Conservation (phyloP, 2,329 filamentous ascomycete genomes). For the Thermoascus crustaceus region DNA sequence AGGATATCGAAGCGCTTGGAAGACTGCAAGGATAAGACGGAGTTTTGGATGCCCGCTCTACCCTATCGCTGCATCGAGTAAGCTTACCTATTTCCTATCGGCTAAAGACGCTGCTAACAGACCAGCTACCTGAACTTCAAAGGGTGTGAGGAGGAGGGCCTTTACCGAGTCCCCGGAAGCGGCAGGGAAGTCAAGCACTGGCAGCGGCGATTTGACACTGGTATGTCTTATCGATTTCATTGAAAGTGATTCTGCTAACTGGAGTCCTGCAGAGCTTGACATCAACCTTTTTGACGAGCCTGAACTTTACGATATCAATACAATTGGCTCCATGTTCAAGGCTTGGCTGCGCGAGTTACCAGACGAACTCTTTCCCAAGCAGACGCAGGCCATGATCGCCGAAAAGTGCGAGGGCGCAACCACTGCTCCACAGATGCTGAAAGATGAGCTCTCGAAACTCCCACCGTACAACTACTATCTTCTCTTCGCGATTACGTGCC, state of each 20-base stretch:
- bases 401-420: conserved; percentile 72
- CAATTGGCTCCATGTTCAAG: conserved; percentile 92
- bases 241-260: conserved; percentile 5
- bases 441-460: conserved; percentile 88
- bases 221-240: conserved; percentile 34
- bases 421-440: conserved; percentile 72
- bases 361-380: conserved; percentile 85
- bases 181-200: conserved; percentile 86
- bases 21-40: conserved; percentile 85
- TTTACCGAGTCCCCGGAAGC: conserved; percentile 88
- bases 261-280: conserved; percentile 57
- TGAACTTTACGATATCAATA: conserved; percentile 92
- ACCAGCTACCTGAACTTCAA: conserved; percentile 80
- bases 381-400: conserved; percentile 69
- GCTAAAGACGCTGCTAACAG: conserved; percentile 5
- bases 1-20: conserved; percentile 85
- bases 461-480: conserved; percentile 97
- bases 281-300: conserved; percentile 83
- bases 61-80: conserved; percentile 91
- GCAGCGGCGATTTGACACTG: conserved; percentile 82
- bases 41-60: conserved; percentile 97
- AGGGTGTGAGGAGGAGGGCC: conserved; percentile 83
- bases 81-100: conserved; percentile 19
- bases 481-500: conserved; percentile 92
- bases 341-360: conserved; percentile 93